Evolutionary conservation across 2,329 filamentous ascomycete genomes (phyloP).

Genomic region (Kalmusia sp.): DNA sequence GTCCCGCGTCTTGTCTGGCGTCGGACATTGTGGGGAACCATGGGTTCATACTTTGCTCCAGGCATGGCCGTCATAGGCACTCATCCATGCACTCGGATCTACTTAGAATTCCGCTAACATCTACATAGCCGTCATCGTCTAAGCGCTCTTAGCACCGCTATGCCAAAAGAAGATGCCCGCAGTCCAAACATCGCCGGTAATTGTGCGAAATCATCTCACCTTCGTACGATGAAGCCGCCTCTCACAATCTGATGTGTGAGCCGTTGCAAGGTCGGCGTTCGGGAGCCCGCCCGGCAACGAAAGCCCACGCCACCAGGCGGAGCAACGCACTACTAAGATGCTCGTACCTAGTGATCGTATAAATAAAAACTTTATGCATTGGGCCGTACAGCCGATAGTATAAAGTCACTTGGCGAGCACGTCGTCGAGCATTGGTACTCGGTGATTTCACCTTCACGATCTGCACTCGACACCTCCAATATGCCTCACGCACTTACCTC

Average conservation of each 20-base stretch:
- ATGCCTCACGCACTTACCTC: constrained; percentile 53
- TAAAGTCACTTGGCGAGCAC: constrained; percentile 22
- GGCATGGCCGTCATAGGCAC: not conserved
- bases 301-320: constrained; percentile 1
- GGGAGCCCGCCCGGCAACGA: not conserved
- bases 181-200: not conserved
- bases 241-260: not conserved
- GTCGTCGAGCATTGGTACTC: constrained; percentile 35
- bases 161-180: not conserved
- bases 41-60: constrained; percentile 13
- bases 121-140: constrained; percentile 3
- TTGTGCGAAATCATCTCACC: not conserved
- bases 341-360: not conserved
- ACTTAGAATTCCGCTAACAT: constrained; percentile 3
- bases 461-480: constrained; percentile 10
- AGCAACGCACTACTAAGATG: not conserved
- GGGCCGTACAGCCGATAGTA: not conserved
- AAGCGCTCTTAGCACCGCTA: not conserved
- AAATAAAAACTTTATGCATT: not conserved
- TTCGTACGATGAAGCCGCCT: not conserved
- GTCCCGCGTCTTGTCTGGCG: constrained; percentile 23
- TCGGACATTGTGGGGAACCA: constrained; percentile 44
- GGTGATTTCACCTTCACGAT: constrained; percentile 11
- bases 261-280: not conserved
- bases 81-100: constrained; percentile 1